Percentiles rank a stretch among this genome's conserved stretches.
Evolutionary conservation across 2,329 filamentous ascomycete genomes (phyloP).

Genomic region (Lasiodiplodia sp.): DNA sequence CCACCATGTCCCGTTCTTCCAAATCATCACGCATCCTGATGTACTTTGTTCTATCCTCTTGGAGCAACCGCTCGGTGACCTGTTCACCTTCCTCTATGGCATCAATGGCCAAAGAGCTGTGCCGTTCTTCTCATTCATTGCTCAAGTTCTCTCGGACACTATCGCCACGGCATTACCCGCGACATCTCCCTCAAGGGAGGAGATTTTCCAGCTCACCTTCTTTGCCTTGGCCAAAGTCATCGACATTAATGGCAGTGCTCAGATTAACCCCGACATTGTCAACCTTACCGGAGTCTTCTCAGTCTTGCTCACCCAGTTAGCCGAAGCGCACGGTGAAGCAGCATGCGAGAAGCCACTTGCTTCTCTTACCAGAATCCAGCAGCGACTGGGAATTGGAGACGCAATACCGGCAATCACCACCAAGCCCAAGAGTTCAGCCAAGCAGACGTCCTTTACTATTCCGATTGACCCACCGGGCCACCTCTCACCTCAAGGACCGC

Average conservation of each 20-base stretch:
- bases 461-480: constrained; percentile 35
- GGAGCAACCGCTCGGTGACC: constrained; percentile 43
- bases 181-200: not conserved
- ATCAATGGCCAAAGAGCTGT: constrained; percentile 41
- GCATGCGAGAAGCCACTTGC: not conserved
- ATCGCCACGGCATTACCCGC: not conserved
- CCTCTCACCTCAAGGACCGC: constrained; percentile 32
- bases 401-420: not conserved
- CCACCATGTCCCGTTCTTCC: constrained; percentile 34
- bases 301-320: not conserved
- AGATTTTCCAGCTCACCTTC: constrained; percentile 32
- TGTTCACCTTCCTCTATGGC: constrained; percentile 48
- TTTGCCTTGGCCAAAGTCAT: constrained; percentile 36
- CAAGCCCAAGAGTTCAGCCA: not conserved
- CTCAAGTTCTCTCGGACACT: constrained; percentile 30
- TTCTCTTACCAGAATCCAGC: constrained; percentile 10
- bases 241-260: constrained; percentile 34
- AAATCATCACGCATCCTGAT: constrained; percentile 43
- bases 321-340: not conserved
- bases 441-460: not conserved
- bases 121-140: constrained; percentile 41
- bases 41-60: constrained; percentile 45
- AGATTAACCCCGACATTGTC: constrained; percentile 36
- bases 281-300: constrained; percentile 23
- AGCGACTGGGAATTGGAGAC: constrained; percentile 23